These are phyloP conservation scores for Centaurea solstitialis DNA, from an alignment of 129 eudicot species.

Conservation along the genomic window DNA sequence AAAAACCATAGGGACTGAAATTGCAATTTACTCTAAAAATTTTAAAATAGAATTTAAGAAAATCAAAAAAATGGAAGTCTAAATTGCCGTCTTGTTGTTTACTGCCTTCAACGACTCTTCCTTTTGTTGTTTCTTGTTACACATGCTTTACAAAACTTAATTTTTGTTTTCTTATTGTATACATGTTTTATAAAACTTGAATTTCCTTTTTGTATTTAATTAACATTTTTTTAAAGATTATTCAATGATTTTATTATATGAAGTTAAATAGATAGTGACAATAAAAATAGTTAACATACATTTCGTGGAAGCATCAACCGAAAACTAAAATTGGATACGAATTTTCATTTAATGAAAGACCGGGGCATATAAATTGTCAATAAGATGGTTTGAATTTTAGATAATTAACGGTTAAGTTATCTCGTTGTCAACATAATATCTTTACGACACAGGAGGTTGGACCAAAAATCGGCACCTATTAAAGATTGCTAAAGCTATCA, in stretches of 20 bases:
- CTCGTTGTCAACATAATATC: neutral
- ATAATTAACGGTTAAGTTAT: neutral
- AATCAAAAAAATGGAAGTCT: neutral
- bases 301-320: neutral
- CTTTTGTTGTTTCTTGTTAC: slow-evolving; percentile 8
- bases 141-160: neutral
- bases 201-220: neutral
- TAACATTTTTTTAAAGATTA: neutral
- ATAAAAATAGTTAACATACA: no score
- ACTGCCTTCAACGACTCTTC: neutral
- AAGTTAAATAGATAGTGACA: neutral
- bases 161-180: neutral
- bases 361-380: neutral
- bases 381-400: neutral
- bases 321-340: neutral
- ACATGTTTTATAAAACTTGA: neutral
- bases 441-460: neutral
- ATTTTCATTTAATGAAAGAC: neutral
- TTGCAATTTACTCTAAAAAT: no score
- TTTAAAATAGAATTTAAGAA: neutral
- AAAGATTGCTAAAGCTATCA: neutral
- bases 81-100: slow-evolving; percentile 31
- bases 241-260: neutral
- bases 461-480: neutral
- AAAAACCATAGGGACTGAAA: no score